Base-by-base conservation (phyloP, 2,329 filamentous ascomycete species). In the Fusarium xyrophilum region DNA sequence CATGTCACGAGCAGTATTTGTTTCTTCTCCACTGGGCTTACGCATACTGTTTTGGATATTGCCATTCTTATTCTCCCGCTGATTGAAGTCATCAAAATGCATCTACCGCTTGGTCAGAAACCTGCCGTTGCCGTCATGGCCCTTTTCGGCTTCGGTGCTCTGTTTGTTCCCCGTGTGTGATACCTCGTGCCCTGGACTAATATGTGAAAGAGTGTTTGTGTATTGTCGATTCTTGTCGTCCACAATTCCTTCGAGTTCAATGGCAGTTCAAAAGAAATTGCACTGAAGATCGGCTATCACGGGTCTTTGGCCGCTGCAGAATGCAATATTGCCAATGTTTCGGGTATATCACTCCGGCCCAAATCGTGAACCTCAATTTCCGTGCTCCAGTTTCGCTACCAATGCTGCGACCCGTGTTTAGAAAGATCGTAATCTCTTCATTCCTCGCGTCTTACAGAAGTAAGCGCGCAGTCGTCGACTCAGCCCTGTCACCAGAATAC, bases 1-100 rank as follows among this genome's bases (percentile, higher is more conserved):
- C 68, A 61, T 15, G 75, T 79, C 40, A 64, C 76, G 28, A 74
- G 72, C 47, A 61, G 65, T 6, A 69, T 69, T 12, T 78, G 75
- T 54, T 77, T 77, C 52, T 74, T 77, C 33, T 72, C 75, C 4
- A 76, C 75, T 1, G 72, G 75, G 1, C 28, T 77, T 1, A 70
- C 73, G 1, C 78, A 79, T 54, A 60, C 74, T 10, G 17, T 75
- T 2, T 55, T 79, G n/a, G 78, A 79, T 25, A 14, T 78, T 13
- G 25, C 60, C 5, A 78, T 79, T 30, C 63, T 79, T 1, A 32
- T 63, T 0, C 68, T 79, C 1, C 78, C 78, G 1, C 40, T 74
- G 11, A 58, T 77, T 7, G 72, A 79, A 56, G 74, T 79, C 2
- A 50, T 67, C 7, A 72, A 72, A 28, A 70, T 79, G 48, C 63